Evolutionary conservation across 139 green algal genomes (phyloP).

Genomic region (Picochlorum sp.): DNA sequence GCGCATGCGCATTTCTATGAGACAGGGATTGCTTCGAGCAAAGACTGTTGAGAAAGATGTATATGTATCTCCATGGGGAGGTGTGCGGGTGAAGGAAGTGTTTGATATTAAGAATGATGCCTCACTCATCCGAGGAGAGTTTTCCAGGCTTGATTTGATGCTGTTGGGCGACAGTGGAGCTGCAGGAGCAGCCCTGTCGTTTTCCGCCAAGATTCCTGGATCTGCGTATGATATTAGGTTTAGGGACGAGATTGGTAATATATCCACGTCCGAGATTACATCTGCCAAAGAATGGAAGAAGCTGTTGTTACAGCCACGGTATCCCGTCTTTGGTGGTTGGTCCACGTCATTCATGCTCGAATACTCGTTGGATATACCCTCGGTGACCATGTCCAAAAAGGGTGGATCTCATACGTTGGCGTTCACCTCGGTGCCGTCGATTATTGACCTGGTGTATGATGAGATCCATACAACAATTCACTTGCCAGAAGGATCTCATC

Average conservation of each 20-base stretch:
- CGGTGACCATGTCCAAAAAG: slow-evolving; percentile 15
- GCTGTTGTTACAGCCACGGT: slow-evolving; percentile 59
- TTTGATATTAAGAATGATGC: slow-evolving; percentile 63
- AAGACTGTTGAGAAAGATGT: slow-evolving; percentile 63
- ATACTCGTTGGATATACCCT: slow-evolving; percentile 62
- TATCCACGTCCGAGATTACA: slow-evolving; percentile 52
- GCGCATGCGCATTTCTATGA: slow-evolving; percentile 75
- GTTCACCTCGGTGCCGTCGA: slow-evolving; percentile 6
- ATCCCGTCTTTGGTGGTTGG: slow-evolving; percentile 83
- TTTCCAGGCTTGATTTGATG: slow-evolving; percentile 53
- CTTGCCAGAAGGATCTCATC: slow-evolving; percentile 63
- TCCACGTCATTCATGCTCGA: slow-evolving; percentile 45
- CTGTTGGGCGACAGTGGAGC: slow-evolving; percentile 3
- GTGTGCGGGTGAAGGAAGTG: slow-evolving; percentile 81
- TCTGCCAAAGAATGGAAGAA: slow-evolving; percentile 2
- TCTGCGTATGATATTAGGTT: slow-evolving; percentile 66
- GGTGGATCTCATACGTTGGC: slow-evolving; percentile 16
- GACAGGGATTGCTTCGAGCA: slow-evolving; percentile 49
- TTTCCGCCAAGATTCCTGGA: slow-evolving; percentile 49
- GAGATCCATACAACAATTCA: slow-evolving; percentile 56
- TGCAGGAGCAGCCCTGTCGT: neutral
- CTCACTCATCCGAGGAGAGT: slow-evolving; percentile 31
- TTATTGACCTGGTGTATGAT: slow-evolving; percentile 33
- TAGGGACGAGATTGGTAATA: slow-evolving; percentile 83
- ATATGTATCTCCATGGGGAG: slow-evolving; percentile 86